phyloP scores from a whole-genome alignment of 106 monocot genomes.

The Amphibolis antarctica region DNA sequence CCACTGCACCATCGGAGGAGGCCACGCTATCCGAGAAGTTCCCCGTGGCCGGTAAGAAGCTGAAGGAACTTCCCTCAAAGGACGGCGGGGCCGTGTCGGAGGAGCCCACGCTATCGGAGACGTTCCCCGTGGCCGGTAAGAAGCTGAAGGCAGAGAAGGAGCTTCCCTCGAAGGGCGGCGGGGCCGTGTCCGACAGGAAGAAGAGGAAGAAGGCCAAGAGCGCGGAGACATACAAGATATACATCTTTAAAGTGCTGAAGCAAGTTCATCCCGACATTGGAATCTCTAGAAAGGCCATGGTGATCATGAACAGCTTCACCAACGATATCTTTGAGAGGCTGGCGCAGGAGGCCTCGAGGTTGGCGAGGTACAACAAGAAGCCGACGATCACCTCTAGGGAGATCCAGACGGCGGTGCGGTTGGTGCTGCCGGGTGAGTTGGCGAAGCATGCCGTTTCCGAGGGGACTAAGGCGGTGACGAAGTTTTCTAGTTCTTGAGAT shows the following conservation, averaged over 20 bases:
- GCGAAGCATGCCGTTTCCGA: constrained; percentile 8
- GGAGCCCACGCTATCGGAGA: background rate
- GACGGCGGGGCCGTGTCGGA: constrained; percentile 2
- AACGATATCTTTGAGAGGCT: constrained; percentile 11
- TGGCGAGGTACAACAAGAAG: too few relatives aligned
- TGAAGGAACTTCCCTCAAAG: constrained; percentile 7
- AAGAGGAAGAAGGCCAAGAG: constrained; percentile 7
- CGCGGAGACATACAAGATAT: constrained; percentile 12
- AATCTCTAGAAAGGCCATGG: constrained; percentile 9
- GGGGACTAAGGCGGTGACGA: too few relatives aligned
- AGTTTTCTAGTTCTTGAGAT: constrained; percentile 5
- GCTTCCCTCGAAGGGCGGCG: constrained; percentile 6
- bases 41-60: constrained; percentile 7
- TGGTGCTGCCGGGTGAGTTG: constrained; percentile 5
- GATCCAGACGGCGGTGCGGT: constrained; percentile 5
- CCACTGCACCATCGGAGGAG: too few relatives aligned
- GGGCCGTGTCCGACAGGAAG: constrained; percentile 2
- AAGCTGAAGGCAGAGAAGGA: constrained; percentile 6
- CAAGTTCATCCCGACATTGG: too few relatives aligned
- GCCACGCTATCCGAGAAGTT: background rate
- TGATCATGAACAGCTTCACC: constrained; percentile 8
- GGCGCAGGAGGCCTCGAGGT: background rate
- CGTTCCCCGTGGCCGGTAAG: constrained; percentile 4
- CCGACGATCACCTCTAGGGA: too few relatives aligned
- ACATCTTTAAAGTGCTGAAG: constrained; percentile 10